Evolutionary conservation across 2,329 filamentous ascomycete genomes (phyloP).

Genomic region (Cordyceps cicadae): DNA sequence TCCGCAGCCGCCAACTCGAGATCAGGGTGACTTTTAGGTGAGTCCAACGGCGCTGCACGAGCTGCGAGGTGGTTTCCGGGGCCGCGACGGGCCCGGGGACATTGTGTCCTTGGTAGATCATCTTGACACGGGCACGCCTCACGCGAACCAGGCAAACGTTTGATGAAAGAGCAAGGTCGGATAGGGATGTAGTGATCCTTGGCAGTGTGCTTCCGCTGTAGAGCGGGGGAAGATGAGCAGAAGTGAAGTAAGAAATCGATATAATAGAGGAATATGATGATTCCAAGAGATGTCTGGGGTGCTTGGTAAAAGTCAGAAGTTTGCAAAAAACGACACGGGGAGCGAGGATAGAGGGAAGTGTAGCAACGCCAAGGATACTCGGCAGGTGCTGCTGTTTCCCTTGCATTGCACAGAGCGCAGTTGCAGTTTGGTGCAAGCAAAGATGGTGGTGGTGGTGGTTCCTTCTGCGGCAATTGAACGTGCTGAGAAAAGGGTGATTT

Average conservation of each 20-base stretch:
- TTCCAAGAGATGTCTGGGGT: background rate
- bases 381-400: slow-evolving; percentile 4
- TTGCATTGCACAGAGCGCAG: background rate
- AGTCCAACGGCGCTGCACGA: background rate
- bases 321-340: background rate
- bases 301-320: background rate
- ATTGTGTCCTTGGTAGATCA: background rate
- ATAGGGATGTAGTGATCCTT: background rate
- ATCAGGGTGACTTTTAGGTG: background rate
- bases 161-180: background rate
- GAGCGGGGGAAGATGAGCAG: background rate
- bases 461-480: background rate
- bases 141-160: background rate
- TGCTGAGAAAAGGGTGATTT: background rate
- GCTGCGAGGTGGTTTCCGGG: background rate
- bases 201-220: background rate
- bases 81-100: background rate
- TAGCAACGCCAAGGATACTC: background rate
- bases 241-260: background rate
- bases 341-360: no score
- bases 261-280: background rate
- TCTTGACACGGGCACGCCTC: background rate
- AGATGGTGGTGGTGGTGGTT: no score
- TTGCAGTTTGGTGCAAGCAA: background rate
- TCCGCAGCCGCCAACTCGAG: no score